Conservation (phyloP, 1,284 basidiomycete species). For the Cutaneotrichosporon cavernicola region DNA sequence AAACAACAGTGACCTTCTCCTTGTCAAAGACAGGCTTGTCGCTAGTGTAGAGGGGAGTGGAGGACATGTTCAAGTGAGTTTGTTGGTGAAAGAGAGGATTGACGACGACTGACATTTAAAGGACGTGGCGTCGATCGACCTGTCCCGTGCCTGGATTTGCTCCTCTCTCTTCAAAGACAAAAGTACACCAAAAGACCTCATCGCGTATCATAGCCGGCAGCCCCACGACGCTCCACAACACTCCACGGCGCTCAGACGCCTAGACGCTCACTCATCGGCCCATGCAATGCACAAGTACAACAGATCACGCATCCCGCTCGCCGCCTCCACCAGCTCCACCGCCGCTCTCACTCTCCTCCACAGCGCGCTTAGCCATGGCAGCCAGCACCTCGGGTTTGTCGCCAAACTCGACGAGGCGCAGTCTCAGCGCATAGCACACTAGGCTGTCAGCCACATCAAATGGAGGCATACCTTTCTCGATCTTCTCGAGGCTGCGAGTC, state of each 20-base stretch:
- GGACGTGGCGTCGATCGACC: slow-evolving; percentile 3
- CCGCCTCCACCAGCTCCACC: slow-evolving; percentile 17
- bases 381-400: slow-evolving; percentile 51
- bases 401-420: slow-evolving; percentile 50
- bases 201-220: not conserved
- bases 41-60: slow-evolving; percentile 21
- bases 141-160: not conserved
- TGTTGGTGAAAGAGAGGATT: not conserved
- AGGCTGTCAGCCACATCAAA: not conserved
- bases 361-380: slow-evolving; percentile 49
- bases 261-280: slow-evolving; percentile 1
- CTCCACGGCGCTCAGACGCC: not conserved
- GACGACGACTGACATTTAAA: not conserved
- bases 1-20: slow-evolving; percentile 80
- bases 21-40: slow-evolving; percentile 64
- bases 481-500: slow-evolving; percentile 80
- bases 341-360: slow-evolving; percentile 42
- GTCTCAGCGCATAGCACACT: slow-evolving; percentile 53
- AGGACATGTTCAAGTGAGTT: slow-evolving; percentile 12
- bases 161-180: not conserved
- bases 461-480: slow-evolving; percentile 74
- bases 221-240: too few species aligned
- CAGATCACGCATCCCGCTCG: slow-evolving; percentile 1
- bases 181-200: not conserved
- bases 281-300: slow-evolving; percentile 3